A percentile compares a stretch with the other conserved stretches of the same genome.
Evolutionary conservation across 2,329 filamentous ascomycete species (phyloP).

Genomic region (Ophiostoma sp.): DNA sequence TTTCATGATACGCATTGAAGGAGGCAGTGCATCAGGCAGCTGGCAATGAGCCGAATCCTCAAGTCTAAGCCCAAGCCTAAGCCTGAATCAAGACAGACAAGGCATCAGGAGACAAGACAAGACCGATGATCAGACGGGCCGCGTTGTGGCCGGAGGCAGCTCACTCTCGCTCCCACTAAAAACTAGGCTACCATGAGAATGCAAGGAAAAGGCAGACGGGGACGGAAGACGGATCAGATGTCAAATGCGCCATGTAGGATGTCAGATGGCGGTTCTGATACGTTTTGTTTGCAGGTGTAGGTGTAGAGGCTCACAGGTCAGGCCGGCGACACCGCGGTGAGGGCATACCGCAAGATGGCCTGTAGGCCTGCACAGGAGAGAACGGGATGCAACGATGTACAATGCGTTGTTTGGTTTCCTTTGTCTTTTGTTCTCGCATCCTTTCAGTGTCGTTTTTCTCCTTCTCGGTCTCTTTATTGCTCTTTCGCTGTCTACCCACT

Average conservation of each 20-base stretch:
- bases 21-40: constrained; percentile 5
- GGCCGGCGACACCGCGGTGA: constrained; percentile 12
- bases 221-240: constrained; percentile 8
- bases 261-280: constrained; percentile 5
- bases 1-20: not conserved
- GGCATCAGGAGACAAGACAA: not conserved
- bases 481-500: not conserved
- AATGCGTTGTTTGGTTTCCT: not conserved
- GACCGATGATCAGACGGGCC: constrained; percentile 1
- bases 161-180: not conserved
- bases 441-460: not conserved
- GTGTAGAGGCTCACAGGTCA: not conserved
- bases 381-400: not conserved
- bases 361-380: not conserved
- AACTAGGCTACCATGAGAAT: not conserved
- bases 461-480: not conserved
- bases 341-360: not conserved
- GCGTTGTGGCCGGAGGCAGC: not conserved
- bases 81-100: not conserved
- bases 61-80: not conserved
- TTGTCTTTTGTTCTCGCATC: not conserved
- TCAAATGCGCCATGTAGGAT: not conserved
- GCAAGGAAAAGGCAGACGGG: not conserved
- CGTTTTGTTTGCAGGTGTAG: not conserved
- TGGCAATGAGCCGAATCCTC: not conserved